Evolutionary conservation across 805 yeast species (phyloP), one percentile per base, ranked within the genome.

Genomic region (Lachancea meyersii): DNA sequence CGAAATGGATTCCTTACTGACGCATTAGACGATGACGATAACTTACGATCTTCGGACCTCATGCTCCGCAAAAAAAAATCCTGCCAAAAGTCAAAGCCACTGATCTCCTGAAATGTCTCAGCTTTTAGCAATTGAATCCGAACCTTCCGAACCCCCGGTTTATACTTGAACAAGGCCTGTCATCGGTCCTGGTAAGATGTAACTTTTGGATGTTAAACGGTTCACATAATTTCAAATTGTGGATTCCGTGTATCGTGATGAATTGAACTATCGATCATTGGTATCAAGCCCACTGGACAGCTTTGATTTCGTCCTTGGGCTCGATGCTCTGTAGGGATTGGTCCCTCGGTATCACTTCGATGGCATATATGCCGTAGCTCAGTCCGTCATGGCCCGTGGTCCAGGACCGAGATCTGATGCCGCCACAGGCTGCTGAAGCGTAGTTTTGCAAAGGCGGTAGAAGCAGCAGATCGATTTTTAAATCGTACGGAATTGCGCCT

Each of bases 321-420:
- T 22, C 27, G 21, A 41, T 23, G 9, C 18, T 23, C 18, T 17
- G 35, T 14, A 31, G 24, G 2, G 44, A 41, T 14, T 19, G 31
- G 51, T 41, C 63, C 42, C 61, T 57, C 48, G 50, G 44, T 41
- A 28, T 52, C 6, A 64, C 55, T 14, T 61, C 52, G 11, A 69
- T 62, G 6, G 64, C 59, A 49, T 74, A 76, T 2, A 93, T 67
- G 4, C 82, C 79, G 43, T 73, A 70, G 31, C 95, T 82, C 35
- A 80, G 72, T 1, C 98, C 98, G 56, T 84, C 86, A 58, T 91
- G 98, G 5, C 64, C 64, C 9, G 70, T 55, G 4, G 60, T 57
- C 97, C 97, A 91, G 3, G 76, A 62, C 39, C 97, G 72, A 1
- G 95, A 78, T 54, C 79, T 77, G 47, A 89, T 65, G 5, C 84